Conservation (phyloP, 2,329 filamentous ascomycete genomes). For the Cladosporium sp. region DNA sequence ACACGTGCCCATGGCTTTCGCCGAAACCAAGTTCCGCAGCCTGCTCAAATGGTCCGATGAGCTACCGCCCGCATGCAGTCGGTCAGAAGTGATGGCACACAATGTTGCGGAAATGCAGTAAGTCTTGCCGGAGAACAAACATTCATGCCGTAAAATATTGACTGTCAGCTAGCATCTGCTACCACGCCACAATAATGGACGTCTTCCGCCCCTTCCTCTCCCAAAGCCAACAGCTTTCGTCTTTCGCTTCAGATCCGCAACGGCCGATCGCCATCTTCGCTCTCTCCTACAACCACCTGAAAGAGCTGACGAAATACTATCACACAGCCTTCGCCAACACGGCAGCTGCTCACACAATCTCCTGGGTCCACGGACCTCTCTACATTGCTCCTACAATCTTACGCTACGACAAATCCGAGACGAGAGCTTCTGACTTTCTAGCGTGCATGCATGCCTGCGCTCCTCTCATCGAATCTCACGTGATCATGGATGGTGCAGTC, state of each 20-base stretch:
- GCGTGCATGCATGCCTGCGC: not conserved
- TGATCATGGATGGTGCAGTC: not conserved
- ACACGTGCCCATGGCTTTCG: not conserved
- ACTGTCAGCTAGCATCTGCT: not conserved
- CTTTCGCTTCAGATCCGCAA: not conserved
- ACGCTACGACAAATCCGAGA: not conserved
- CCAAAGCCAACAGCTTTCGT: not conserved
- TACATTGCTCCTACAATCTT: not conserved
- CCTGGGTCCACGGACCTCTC: constrained; percentile 9
- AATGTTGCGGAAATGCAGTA: constrained; percentile 8
- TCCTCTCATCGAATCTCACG: not conserved
- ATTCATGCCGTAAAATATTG: too few relatives aligned
- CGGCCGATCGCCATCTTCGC: constrained; percentile 1
- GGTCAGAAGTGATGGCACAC: not conserved
- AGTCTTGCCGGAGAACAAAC: not conserved
- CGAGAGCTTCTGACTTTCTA: not conserved
- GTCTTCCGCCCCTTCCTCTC: not conserved
- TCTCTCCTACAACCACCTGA: not conserved
- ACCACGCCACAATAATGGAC: constrained; percentile 6
- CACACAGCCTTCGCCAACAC: not conserved
- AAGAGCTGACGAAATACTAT: not conserved
- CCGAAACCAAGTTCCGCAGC: not conserved
- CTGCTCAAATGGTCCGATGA: not conserved
- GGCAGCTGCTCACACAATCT: not conserved
- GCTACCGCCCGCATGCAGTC: not conserved